phyloP scores from a whole-genome alignment of 257 asterid genomes.

The Solanum virginianum region DNA sequence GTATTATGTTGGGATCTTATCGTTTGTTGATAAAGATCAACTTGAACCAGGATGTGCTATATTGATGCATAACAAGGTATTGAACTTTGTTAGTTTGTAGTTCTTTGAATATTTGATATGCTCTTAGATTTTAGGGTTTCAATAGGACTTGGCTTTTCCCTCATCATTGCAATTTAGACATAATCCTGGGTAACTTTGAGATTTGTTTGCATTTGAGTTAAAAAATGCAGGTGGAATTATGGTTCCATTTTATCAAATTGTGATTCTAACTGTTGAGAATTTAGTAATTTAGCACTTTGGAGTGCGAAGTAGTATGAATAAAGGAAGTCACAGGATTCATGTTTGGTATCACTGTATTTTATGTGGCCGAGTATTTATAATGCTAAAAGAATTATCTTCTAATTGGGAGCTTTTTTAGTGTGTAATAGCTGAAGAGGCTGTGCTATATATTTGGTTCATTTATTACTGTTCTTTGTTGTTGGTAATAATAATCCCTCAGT shows the following conservation, averaged over 20 bases:
- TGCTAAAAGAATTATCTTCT: neutral
- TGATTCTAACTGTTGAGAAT: neutral
- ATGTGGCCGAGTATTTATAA: neutral
- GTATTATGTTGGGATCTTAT: constrained; percentile 81
- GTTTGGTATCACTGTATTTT: neutral
- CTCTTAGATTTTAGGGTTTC: neutral
- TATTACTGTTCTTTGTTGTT: neutral
- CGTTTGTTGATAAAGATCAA: constrained; percentile 89
- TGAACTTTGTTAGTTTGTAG: neutral
- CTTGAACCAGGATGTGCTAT: constrained; percentile 95
- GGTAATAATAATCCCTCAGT: neutral
- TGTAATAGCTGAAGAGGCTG: neutral
- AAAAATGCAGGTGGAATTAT: neutral
- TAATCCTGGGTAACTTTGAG: neutral
- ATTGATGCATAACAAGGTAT: constrained; percentile 89
- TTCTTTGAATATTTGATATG: neutral
- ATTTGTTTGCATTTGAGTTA: neutral
- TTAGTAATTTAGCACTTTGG: neutral
- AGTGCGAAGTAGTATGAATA: neutral
- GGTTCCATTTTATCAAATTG: neutral
- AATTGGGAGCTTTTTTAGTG: neutral
- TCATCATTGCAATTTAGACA: neutral
- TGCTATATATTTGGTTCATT: neutral
- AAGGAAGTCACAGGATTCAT: neutral
- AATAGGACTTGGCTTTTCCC: neutral